Conservation (phyloP, 345 rosid species). For the Salix suchowensis region DNA sequence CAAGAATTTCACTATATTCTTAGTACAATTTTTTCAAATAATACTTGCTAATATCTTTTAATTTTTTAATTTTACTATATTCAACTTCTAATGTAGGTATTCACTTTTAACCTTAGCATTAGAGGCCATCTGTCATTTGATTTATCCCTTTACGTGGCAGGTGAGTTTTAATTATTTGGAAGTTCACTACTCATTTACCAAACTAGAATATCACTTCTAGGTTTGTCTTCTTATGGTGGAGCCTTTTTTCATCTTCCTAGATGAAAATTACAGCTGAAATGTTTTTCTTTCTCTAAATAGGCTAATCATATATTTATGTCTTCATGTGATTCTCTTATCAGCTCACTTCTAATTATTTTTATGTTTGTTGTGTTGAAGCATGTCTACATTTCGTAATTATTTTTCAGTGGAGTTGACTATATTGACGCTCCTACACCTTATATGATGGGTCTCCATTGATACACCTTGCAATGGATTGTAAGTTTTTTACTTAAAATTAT, state of each 20-base stretch:
- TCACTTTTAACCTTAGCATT: slow-evolving; percentile 16
- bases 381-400: slow-evolving; percentile 98
- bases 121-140: slow-evolving; percentile 95
- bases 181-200: background rate
- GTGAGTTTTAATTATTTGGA: slow-evolving; percentile 32
- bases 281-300: slow-evolving; percentile 2
- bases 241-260: background rate
- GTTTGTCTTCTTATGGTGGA: background rate
- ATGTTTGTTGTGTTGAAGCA: slow-evolving; percentile 82
- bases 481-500: too few relatives aligned
- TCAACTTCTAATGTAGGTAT: too few relatives aligned
- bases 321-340: slow-evolving; percentile 10
- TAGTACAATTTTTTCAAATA: too few relatives aligned
- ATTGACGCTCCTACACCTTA: slow-evolving; percentile 84
- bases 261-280: background rate
- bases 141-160: slow-evolving; percentile 99
- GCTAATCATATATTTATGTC: background rate
- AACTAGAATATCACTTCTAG: background rate
- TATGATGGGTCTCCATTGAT: slow-evolving; percentile 99
- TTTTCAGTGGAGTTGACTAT: slow-evolving; percentile 99
- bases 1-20: too few relatives aligned
- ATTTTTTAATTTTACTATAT: background rate
- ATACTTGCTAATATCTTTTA: background rate
- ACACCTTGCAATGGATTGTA: slow-evolving; percentile 40
- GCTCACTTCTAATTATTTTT: slow-evolving; percentile 40